A percentile compares a stretch with the other conserved stretches of the same genome.
phyloP scores from a whole-genome alignment of 2,329 filamentous ascomycete species.

The Penicillium sp. region DNA sequence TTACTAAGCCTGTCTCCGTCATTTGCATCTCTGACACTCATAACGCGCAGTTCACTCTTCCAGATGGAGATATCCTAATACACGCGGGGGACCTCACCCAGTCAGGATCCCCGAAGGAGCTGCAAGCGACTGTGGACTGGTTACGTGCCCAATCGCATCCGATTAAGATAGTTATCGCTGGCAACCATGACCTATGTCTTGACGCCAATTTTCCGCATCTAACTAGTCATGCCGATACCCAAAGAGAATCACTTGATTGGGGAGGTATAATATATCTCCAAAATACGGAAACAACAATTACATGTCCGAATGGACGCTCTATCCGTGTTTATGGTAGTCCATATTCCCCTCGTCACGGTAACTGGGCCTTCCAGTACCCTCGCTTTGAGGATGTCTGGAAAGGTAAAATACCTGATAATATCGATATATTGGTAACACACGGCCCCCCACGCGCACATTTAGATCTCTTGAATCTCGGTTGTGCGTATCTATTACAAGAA shows the following conservation, averaged over 20 bases:
- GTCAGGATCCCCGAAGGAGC: slow-evolving; percentile 37
- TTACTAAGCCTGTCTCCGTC: slow-evolving; percentile 9
- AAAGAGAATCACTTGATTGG: background rate
- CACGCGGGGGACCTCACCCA: slow-evolving; percentile 48
- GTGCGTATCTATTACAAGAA: slow-evolving; percentile 17
- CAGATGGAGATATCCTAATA: slow-evolving; percentile 43
- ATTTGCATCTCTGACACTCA: slow-evolving; percentile 43
- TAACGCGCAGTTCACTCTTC: slow-evolving; percentile 34
- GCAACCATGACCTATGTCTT: slow-evolving; percentile 81
- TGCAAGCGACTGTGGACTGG: slow-evolving; percentile 73
- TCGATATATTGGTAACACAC: slow-evolving; percentile 22
- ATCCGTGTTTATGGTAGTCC: slow-evolving; percentile 72
- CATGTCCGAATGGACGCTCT: slow-evolving; percentile 53
- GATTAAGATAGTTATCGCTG: slow-evolving; percentile 73
- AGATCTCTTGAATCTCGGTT: slow-evolving; percentile 18
- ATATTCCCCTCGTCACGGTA: slow-evolving; percentile 67
- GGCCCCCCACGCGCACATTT: slow-evolving; percentile 20
- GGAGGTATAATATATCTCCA: slow-evolving; percentile 48
- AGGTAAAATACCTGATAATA: slow-evolving; percentile 16
- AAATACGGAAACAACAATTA: slow-evolving; percentile 57
- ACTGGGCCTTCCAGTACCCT: slow-evolving; percentile 72
- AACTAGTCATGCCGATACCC: slow-evolving; percentile 36
- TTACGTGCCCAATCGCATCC: slow-evolving; percentile 63
- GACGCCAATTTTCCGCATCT: slow-evolving; percentile 59
- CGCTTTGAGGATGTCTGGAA: slow-evolving; percentile 18